Percentiles rank a stretch among this genome's conserved stretches.
phyloP scores from a whole-genome alignment of 805 yeast species.

The Wickerhamomyces alni region DNA sequence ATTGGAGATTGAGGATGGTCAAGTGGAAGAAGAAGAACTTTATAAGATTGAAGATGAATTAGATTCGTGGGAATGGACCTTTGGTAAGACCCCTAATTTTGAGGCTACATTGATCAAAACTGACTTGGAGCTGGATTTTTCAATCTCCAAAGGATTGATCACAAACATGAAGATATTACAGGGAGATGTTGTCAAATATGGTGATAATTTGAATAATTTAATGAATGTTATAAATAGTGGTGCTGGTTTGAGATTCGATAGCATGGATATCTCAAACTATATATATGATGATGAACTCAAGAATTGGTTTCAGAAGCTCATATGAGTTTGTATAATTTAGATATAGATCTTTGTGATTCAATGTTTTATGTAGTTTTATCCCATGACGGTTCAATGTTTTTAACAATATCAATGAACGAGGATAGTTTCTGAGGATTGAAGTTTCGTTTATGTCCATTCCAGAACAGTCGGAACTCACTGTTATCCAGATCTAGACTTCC shows the following conservation, averaged over 20 bases:
- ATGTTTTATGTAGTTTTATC: constrained; percentile 27
- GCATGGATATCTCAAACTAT: constrained; percentile 39
- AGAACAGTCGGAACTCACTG: constrained; percentile 36
- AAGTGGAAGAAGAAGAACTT: constrained; percentile 32
- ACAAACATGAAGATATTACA: constrained; percentile 14
- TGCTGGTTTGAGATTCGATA: constrained; percentile 31
- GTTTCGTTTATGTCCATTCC: constrained; percentile 29
- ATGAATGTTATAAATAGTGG: constrained; percentile 23
- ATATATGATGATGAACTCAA: constrained; percentile 36
- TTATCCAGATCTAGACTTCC: constrained; percentile 53
- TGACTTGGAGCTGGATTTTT: neutral
- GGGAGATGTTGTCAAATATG: constrained; percentile 11
- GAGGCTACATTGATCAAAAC: constrained; percentile 36
- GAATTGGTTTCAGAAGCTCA: constrained; percentile 39
- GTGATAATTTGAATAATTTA: constrained; percentile 31
- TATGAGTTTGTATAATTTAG: constrained; percentile 23
- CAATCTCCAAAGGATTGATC: neutral
- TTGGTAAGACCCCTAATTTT: constrained; percentile 73
- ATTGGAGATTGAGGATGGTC: constrained; percentile 17
- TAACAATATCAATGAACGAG: constrained; percentile 49
- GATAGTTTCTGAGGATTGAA: constrained; percentile 30
- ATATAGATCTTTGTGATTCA: constrained; percentile 42
- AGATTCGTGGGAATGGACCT: constrained; percentile 66
- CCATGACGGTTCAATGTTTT: constrained; percentile 52
- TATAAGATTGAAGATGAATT: constrained; percentile 34